Base-by-base conservation (phyloP, 1,284 basidiomycete species). In the Kalmanozyma brasiliensis region DNA sequence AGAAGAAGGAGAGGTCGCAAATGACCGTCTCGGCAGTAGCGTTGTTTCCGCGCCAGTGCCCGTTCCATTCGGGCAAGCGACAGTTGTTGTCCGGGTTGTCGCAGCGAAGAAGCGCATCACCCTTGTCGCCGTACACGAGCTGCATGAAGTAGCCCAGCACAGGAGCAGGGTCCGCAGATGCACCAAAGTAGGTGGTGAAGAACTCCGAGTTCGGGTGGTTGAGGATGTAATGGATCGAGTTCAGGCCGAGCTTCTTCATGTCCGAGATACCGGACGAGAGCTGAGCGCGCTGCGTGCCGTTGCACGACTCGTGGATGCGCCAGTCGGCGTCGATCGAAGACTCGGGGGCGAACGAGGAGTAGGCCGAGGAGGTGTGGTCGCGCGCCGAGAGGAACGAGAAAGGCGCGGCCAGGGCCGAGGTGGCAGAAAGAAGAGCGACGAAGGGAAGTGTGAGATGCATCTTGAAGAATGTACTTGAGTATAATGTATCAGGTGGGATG, bases 21-120 rank as follows among this genome's bases (percentile, higher is more conserved):
- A 81, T 81, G 33, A 82, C 84, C 2, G 84, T 85, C 71, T 85
- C 84, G 9, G 58, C 38, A 3, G 84, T 84, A 4, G 79, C 84
- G 52, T 85, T 84, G 51, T 79, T 70, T 17, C 84, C 84, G 40
- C 84, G 73, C 82, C 83, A 84, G 73, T 85, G 84, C 5, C 84
- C 84, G 43, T 73, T 62, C 81, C 81, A 84, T 1, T 80, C 83
- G 23, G 66, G 51, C 20, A 79, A 77, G 8, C 49, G 20, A 71
- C 80, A 80, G 49, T 83, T 82, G 37, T 75, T 76, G 41, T 85
- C 84, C 13, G 75, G 69, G 66, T 85, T 71, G 59, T 85, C 84
- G 62, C 84, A 85, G 45, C 84, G 76, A 19, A 73, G 14, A 1
- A 75, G 35, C 0, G 60, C 58, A 17, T 37, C 34, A 0, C 41